Conservation (phyloP, 2,329 filamentous ascomycete species). For the Uncinocarpus reesii region DNA sequence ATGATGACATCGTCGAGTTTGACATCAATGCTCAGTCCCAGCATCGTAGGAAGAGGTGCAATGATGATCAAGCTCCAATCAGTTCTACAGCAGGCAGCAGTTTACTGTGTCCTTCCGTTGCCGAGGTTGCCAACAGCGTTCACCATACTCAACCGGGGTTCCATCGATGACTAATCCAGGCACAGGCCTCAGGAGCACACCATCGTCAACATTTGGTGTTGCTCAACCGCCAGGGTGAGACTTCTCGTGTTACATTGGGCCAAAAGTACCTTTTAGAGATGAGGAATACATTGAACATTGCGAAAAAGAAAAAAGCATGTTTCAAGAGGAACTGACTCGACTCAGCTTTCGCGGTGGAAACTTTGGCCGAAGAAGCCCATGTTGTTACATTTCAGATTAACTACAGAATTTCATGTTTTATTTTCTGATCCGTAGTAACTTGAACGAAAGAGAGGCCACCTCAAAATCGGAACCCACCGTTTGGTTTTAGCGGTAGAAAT, state of each 20-base stretch:
- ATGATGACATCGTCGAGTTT: constrained; percentile 4
- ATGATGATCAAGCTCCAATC: not conserved
- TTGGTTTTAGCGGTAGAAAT: constrained; percentile 63
- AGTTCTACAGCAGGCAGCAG: no score
- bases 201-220: not conserved
- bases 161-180: constrained; percentile 1
- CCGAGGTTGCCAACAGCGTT: no score
- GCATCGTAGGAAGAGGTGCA: no score
- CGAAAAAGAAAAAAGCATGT: not conserved
- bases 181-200: not conserved
- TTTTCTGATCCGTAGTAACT: not conserved
- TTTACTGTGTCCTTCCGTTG: no score
- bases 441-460: not conserved
- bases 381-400: constrained; percentile 7
- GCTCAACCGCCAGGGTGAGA: not conserved
- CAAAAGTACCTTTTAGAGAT: no score
- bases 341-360: constrained; percentile 1
- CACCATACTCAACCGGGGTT: no score
- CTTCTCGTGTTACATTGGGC: not conserved
- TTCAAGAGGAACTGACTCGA: no score
- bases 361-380: not conserved
- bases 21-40: not conserved
- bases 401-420: not conserved
- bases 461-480: constrained; percentile 11
- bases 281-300: not conserved